phyloP scores from a whole-genome alignment of 768 basidiomycete species.

The Phlebiopsis flavidoalba region DNA sequence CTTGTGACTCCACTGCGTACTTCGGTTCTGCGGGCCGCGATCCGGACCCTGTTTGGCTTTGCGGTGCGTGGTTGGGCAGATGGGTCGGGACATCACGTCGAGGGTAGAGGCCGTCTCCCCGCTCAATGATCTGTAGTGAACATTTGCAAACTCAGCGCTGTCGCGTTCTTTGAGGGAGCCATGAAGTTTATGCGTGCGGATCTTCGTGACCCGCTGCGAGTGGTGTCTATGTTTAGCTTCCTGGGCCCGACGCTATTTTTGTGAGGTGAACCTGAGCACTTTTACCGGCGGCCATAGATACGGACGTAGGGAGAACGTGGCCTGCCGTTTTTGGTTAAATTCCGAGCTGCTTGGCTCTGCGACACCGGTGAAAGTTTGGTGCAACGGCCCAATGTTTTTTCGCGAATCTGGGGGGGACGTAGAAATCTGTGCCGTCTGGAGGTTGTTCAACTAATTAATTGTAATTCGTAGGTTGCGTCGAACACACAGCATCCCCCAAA shows the following conservation, averaged over 20 bases:
- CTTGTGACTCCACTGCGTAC: too few species aligned
- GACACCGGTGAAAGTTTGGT: conserved; percentile 46
- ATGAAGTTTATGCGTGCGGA: conserved; percentile 23
- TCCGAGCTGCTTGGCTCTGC: conserved; percentile 17
- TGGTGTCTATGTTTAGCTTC: conserved; percentile 8
- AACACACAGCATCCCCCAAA: background rate
- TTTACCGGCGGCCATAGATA: conserved; percentile 5
- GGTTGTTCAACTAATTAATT: conserved; percentile 37
- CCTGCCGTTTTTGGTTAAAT: background rate
- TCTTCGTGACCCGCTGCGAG: conserved; percentile 25
- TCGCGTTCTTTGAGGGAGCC: conserved; percentile 19
- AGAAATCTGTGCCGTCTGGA: conserved; percentile 46
- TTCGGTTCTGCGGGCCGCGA: too few species aligned
- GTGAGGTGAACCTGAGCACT: conserved; percentile 24
- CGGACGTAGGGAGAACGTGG: background rate
- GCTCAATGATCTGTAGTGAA: conserved; percentile 29
- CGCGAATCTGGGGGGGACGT: too few species aligned
- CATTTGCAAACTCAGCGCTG: conserved; percentile 26
- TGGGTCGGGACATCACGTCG: conserved; percentile 16
- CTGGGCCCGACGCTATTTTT: conserved; percentile 17
- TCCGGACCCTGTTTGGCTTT: too few species aligned
- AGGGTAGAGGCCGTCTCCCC: conserved; percentile 17
- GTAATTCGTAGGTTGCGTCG: too few species aligned
- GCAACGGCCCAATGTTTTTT: conserved; percentile 52
- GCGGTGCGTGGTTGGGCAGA: too few species aligned